Percentiles rank a stretch among this genome's conserved stretches.
Evolutionary conservation across 140 eudicot genomes (phyloP).

Genomic region (Erigeron philadelphicus): DNA sequence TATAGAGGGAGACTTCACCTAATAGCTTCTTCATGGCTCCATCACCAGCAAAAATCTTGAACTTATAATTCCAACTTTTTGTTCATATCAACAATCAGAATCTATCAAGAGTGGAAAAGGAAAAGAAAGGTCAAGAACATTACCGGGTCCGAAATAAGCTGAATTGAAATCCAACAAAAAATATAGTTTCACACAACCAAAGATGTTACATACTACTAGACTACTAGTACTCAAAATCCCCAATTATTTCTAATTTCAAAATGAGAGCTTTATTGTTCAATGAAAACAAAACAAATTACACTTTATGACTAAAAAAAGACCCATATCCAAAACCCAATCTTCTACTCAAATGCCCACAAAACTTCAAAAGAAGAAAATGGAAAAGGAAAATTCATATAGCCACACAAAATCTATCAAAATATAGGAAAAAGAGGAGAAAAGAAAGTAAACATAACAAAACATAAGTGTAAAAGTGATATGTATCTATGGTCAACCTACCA

Average conservation of each 20-base stretch:
- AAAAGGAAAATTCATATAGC: too few relatives aligned
- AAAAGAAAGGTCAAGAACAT: conserved; percentile 21
- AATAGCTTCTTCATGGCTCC: conserved; percentile 16
- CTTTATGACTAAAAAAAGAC: neutral
- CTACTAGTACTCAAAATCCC: conserved; percentile 9
- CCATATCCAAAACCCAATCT: conserved; percentile 16
- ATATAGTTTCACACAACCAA: conserved; percentile 1
- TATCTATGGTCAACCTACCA: neutral
- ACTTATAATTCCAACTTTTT: neutral
- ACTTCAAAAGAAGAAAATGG: neutral
- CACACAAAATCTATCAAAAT: conserved; percentile 28
- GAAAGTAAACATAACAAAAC: neutral
- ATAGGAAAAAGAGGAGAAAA: conserved; percentile 11
- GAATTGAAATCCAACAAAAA: neutral
- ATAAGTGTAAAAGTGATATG: neutral
- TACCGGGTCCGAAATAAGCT: neutral
- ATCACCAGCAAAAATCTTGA: conserved; percentile 10
- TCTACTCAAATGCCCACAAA: conserved; percentile 16
- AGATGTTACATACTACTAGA: conserved; percentile 32
- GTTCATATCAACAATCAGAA: conserved; percentile 3
- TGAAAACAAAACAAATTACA: neutral
- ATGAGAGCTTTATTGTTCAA: conserved; percentile 5
- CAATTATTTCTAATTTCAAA: neutral
- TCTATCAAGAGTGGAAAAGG: conserved; percentile 7
- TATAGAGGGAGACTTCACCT: conserved; percentile 5